Evolutionary conservation across 371 early-diverging fungal genomes (phyloP).

Genomic region (Amoeboaphelidium occidentale): DNA sequence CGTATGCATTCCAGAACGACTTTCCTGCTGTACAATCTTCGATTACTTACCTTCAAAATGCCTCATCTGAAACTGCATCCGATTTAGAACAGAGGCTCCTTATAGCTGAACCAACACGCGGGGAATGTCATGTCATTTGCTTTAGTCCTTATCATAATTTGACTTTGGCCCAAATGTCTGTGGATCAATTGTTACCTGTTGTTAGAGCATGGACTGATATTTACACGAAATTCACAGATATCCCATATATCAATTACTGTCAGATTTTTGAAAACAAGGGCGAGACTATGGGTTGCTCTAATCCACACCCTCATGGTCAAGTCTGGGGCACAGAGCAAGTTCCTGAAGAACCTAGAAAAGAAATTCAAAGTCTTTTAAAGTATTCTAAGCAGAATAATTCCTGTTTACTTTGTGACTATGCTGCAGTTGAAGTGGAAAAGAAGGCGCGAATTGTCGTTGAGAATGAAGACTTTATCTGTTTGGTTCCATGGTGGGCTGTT

Average conservation of each 20-base stretch:
- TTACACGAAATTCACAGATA: constrained; percentile 19
- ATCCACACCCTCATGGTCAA: constrained; percentile 58
- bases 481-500: constrained; percentile 71
- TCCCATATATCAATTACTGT: constrained; percentile 25
- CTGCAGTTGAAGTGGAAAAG: constrained; percentile 24
- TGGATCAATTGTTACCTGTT: constrained; percentile 28
- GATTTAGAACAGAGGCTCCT: constrained; percentile 15
- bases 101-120: constrained; percentile 38
- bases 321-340: constrained; percentile 67
- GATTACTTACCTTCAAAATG: constrained; percentile 20
- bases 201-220: constrained; percentile 46
- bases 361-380: constrained; percentile 25
- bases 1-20: constrained; percentile 66
- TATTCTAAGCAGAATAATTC: constrained; percentile 19
- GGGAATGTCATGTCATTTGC: constrained; percentile 65
- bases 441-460: constrained; percentile 45
- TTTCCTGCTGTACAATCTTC: constrained; percentile 51
- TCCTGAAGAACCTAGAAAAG: constrained; percentile 46
- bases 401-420: constrained; percentile 61
- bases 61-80: neutral
- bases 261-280: constrained; percentile 94
- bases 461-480: constrained; percentile 45
- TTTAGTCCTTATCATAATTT: constrained; percentile 65
- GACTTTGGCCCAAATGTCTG: constrained; percentile 60
- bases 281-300: constrained; percentile 81